Evolutionary conservation across 768 basidiomycete species (phyloP).

Genomic region (Pleurotus eryngii): DNA sequence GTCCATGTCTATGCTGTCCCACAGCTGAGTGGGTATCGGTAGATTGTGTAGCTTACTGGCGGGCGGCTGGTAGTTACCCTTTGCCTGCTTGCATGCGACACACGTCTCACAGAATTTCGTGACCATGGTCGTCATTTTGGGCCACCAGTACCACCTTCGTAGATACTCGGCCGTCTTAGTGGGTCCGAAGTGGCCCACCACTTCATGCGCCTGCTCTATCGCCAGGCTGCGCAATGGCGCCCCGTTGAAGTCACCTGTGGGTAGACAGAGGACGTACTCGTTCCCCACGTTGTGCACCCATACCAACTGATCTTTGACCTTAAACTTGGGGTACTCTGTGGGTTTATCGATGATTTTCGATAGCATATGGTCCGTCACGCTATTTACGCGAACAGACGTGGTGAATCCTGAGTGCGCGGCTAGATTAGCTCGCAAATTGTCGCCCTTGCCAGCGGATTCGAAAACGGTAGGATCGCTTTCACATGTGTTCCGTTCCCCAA

Average conservation of each 20-base stretch:
- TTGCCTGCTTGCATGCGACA: constrained; percentile 19
- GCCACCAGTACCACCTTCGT: constrained; percentile 28
- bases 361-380: too few species aligned
- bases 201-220: constrained; percentile 7
- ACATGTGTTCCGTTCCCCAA: too few species aligned
- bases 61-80: constrained; percentile 13
- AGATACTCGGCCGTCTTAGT: constrained; percentile 12
- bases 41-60: constrained; percentile 26
- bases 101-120: constrained; percentile 20
- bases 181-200: constrained; percentile 1
- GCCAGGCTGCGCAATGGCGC: not conserved
- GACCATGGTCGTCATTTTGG: constrained; percentile 16
- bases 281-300: not conserved
- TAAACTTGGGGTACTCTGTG: not conserved
- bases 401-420: too few species aligned
- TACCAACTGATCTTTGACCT: not conserved
- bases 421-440: too few species aligned
- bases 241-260: not conserved
- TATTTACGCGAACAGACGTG: too few species aligned
- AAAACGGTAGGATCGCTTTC: too few species aligned
- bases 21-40: constrained; percentile 26
- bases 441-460: too few species aligned
- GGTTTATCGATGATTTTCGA: not conserved
- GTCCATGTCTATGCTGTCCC: constrained; percentile 18
- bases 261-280: not conserved